Evolutionary conservation across 495 filamentous ascomycete genomes (phyloP).

Genomic region (Glonium stellatum): DNA sequence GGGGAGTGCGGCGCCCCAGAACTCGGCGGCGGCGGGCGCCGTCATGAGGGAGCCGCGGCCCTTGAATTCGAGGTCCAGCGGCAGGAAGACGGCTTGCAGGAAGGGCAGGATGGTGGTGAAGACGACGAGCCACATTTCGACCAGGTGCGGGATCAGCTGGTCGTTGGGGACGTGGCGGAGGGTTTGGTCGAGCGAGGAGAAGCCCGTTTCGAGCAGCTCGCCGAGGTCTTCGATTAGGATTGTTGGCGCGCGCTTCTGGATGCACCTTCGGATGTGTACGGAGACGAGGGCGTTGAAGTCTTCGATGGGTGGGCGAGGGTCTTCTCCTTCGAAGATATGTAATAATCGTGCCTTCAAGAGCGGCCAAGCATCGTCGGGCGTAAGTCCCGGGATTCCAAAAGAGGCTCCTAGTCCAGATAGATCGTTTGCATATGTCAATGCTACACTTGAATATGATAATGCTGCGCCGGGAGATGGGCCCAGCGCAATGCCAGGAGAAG

Average conservation of each 20-base stretch:
- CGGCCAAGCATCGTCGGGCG: conserved; percentile 89
- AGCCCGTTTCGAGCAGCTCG: conserved; percentile 56
- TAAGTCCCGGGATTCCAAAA: conserved; percentile 74
- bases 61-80: conserved; percentile 88
- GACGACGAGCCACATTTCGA: conserved; percentile 88
- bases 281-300: conserved; percentile 83
- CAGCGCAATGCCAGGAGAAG: conserved; percentile 6
- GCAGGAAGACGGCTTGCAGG: conserved; percentile 92
- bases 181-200: conserved; percentile 75
- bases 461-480: conserved; percentile 26
- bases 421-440: conserved; percentile 11
- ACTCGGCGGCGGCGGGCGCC: conserved; percentile 68
- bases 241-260: conserved; percentile 33
- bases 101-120: conserved; percentile 88
- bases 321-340: conserved; percentile 87
- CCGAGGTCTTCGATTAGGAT: conserved; percentile 29
- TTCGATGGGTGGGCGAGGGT: conserved; percentile 81
- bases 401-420: conserved; percentile 27
- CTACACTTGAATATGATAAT: background rate
- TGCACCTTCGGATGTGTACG: conserved; percentile 35
- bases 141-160: conserved; percentile 72
- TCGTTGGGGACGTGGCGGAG: conserved; percentile 73
- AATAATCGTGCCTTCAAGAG: conserved; percentile 86
- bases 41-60: conserved; percentile 73
- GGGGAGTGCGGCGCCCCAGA: conserved; percentile 63